Evolutionary conservation across 352 stramenopile species (phyloP).

Genomic region (Phytophthora cactorum): DNA sequence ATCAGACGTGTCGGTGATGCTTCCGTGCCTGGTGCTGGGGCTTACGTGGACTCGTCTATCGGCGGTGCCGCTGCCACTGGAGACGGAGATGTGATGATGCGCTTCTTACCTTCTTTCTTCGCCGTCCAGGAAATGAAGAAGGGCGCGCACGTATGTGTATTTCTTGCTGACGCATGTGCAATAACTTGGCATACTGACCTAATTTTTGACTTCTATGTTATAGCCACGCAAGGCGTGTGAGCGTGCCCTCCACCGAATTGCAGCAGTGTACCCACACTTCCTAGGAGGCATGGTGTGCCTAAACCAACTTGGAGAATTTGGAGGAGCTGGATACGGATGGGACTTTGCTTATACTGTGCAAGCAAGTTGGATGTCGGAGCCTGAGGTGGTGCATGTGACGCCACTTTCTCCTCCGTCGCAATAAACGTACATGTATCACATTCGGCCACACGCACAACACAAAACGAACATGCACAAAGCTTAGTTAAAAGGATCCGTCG

Average conservation of each 20-base stretch:
- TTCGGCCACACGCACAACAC: neutral
- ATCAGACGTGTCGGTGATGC: conserved; percentile 88
- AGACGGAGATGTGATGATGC: conserved; percentile 94
- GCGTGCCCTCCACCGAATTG: conserved; percentile 58
- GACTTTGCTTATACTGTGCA: conserved; percentile 77
- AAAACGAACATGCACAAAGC: conserved; percentile 19
- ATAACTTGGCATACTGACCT: conserved; percentile 5
- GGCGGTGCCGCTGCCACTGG: conserved; percentile 87
- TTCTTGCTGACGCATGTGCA: neutral
- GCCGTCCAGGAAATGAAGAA: conserved; percentile 83
- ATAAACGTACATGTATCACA: conserved; percentile 9
- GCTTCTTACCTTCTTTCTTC: conserved; percentile 87
- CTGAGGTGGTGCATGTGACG: conserved; percentile 59
- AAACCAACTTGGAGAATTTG: conserved; percentile 74
- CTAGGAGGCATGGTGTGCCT: conserved; percentile 84
- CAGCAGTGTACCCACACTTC: conserved; percentile 61
- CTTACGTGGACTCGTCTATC: conserved; percentile 85
- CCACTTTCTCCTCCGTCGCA: conserved; percentile 36
- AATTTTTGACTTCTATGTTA: conserved; percentile 7
- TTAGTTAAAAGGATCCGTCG: conserved; percentile 42
- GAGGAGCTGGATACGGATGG: conserved; percentile 78
- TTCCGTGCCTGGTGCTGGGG: conserved; percentile 81
- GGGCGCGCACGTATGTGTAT: conserved; percentile 63
- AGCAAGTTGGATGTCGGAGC: conserved; percentile 56
- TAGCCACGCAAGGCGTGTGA: conserved; percentile 73